Conservation (phyloP, 2,329 filamentous ascomycete species). For the Apiospora arundinis region DNA sequence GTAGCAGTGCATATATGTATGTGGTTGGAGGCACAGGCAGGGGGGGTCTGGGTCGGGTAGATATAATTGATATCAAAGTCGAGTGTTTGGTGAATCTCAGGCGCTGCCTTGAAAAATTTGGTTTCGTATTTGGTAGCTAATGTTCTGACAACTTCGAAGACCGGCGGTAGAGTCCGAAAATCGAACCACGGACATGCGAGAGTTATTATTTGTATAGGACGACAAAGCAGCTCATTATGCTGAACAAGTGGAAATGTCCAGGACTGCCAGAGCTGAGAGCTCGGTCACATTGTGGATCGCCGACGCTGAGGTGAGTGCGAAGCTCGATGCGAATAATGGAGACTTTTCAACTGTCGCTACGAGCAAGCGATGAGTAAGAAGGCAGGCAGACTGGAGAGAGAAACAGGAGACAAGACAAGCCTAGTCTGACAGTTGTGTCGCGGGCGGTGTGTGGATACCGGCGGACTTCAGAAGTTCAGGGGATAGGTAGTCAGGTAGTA, state of each 20-base stretch:
- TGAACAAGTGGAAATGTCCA: constrained; percentile 17
- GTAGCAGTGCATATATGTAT: neutral
- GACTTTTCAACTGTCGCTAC: neutral
- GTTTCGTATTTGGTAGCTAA: neutral
- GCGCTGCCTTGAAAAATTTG: neutral
- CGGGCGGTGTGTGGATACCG: constrained; percentile 9
- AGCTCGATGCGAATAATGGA: constrained; percentile 13
- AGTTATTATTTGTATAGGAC: constrained; percentile 14
- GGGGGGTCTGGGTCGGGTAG: neutral
- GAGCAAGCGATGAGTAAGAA: too few species aligned
- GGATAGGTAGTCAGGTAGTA: neutral
- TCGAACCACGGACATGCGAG: constrained; percentile 14
- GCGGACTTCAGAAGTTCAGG: neutral
- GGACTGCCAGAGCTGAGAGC: neutral
- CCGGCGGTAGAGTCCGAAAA: constrained; percentile 11
- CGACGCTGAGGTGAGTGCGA: neutral
- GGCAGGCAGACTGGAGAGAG: neutral
- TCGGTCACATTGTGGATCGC: constrained; percentile 16
- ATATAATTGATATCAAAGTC: neutral
- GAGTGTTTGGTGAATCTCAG: neutral
- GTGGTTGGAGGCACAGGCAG: neutral
- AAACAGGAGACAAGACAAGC: neutral
- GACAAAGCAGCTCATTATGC: constrained; percentile 17
- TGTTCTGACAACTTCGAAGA: constrained; percentile 3
- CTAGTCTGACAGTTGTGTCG: neutral